phyloP scores from a whole-genome alignment of 148 eudicot genomes.

The Camellia sinensis region DNA sequence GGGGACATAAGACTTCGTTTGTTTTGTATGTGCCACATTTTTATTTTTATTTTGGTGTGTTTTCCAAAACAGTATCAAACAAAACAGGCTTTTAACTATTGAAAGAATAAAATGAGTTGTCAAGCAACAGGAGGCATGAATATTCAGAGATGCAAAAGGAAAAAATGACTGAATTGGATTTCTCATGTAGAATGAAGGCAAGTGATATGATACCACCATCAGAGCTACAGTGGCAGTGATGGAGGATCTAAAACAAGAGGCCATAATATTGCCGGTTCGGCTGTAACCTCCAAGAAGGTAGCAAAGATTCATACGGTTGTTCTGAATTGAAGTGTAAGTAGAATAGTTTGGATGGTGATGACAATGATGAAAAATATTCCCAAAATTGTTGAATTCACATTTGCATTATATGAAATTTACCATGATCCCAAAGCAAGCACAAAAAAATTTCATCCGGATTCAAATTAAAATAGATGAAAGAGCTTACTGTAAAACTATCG shows the following conservation, averaged over 20 bases:
- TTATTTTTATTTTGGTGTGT: too few species aligned
- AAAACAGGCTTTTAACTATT: too few species aligned
- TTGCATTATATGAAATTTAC: neutral
- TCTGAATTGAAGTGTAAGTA: neutral
- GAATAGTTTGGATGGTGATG: neutral
- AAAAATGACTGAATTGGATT: neutral
- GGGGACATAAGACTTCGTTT: too few species aligned
- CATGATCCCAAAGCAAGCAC: constrained; percentile 3
- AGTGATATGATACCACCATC: neutral
- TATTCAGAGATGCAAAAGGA: neutral
- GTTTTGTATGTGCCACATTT: too few species aligned
- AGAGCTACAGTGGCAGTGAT: neutral
- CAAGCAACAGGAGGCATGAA: neutral
- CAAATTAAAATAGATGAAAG: neutral
- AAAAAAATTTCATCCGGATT: neutral
- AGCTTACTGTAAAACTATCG: constrained; percentile 68
- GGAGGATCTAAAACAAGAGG: neutral
- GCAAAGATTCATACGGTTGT: neutral
- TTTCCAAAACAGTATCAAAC: too few species aligned
- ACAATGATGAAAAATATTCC: neutral
- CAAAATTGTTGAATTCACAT: neutral
- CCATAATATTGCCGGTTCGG: neutral
- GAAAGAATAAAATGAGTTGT: neutral
- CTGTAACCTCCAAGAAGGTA: neutral
- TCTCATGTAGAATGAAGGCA: neutral